Percentiles rank a stretch among this genome's conserved stretches.
Conservation (phyloP, 208 protist genomes). For the Trypanosoma brucei region DNA sequence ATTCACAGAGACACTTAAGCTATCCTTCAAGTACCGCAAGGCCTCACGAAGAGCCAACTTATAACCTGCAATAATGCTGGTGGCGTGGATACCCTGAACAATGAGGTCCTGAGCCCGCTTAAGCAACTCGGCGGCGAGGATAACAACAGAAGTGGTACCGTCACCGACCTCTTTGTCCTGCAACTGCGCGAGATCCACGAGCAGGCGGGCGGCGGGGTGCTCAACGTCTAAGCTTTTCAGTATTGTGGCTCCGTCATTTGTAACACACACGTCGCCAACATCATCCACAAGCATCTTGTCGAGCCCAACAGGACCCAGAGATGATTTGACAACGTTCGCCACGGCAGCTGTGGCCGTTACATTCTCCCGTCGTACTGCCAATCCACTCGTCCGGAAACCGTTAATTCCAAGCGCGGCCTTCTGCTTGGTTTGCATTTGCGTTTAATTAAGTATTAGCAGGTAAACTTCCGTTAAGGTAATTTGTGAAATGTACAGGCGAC, state of each 20-base stretch:
- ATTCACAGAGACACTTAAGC: conserved; percentile 78
- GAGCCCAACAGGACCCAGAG: conserved; percentile 98
- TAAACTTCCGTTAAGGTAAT: background rate
- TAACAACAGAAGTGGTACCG: conserved; percentile 99
- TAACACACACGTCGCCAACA: conserved; percentile 98
- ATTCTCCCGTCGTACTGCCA: conserved; percentile 96
- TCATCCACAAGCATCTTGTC: conserved; percentile 99
- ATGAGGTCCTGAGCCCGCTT: conserved; percentile 97
- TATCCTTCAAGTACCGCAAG: conserved; percentile 94
- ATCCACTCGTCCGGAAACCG: conserved; percentile 92
- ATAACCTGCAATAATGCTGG: conserved; percentile 98
- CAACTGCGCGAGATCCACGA: conserved; percentile 98
- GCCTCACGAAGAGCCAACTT: conserved; percentile 96
- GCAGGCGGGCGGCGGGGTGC: conserved; percentile 94
- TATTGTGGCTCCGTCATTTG: conserved; percentile 99
- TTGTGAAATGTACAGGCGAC: background rate
- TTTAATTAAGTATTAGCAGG: background rate
- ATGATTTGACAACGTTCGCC: conserved; percentile 99
- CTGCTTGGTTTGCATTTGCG: conserved; percentile 82
- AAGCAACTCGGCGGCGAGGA: conserved; percentile 99
- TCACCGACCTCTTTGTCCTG: conserved; percentile 99
- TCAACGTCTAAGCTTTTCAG: conserved; percentile 91
- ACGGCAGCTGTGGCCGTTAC: conserved; percentile 96
- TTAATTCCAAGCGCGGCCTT: conserved; percentile 90
- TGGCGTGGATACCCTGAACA: conserved; percentile 97